Conservation (phyloP, 1,139 yeast genomes). For the Candida tropicalis region DNA sequence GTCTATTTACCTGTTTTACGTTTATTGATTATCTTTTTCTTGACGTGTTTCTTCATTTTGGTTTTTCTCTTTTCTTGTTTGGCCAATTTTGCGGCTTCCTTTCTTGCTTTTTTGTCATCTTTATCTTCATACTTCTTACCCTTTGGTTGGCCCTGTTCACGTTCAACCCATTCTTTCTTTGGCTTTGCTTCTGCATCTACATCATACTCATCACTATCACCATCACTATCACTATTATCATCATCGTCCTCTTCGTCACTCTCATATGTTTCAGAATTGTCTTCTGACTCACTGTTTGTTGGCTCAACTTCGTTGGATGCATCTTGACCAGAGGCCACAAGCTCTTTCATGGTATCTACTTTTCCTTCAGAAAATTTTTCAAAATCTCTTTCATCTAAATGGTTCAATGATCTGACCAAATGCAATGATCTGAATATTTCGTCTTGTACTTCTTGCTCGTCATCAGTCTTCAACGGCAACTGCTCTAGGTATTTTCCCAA, state of each 20-base stretch:
- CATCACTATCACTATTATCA: slow-evolving; percentile 15
- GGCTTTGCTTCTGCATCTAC: slow-evolving; percentile 24
- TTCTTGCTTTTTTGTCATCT: slow-evolving; percentile 81
- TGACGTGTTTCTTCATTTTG: slow-evolving; percentile 89
- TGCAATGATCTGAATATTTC: slow-evolving; percentile 87
- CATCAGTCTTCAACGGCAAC: slow-evolving; percentile 55
- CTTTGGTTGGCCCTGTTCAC: slow-evolving; percentile 39
- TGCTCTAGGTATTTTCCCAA: slow-evolving; percentile 41
- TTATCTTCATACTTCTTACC: slow-evolving; percentile 86
- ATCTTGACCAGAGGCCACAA: slow-evolving; percentile 41
- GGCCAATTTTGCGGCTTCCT: slow-evolving; percentile 79
- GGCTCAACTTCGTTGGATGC: slow-evolving; percentile 23
- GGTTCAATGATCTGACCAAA: slow-evolving; percentile 73
- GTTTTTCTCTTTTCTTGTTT: slow-evolving; percentile 87
- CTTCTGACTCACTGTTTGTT: too few relatives aligned
- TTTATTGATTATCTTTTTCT: slow-evolving; percentile 75
- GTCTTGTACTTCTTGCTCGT: slow-evolving; percentile 58
- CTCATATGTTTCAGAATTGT: slow-evolving; percentile 12
- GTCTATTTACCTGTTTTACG: slow-evolving; percentile 32
- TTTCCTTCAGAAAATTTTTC: slow-evolving; percentile 80
- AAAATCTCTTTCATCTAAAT: slow-evolving; percentile 85
- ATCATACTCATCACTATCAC: slow-evolving; percentile 38
- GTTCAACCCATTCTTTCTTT: slow-evolving; percentile 47
- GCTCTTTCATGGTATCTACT: slow-evolving; percentile 70
- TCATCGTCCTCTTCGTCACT: slow-evolving; percentile 19